Conservation (phyloP, 192 early-diverging fungal species). For the Backusella tuberculispora region DNA sequence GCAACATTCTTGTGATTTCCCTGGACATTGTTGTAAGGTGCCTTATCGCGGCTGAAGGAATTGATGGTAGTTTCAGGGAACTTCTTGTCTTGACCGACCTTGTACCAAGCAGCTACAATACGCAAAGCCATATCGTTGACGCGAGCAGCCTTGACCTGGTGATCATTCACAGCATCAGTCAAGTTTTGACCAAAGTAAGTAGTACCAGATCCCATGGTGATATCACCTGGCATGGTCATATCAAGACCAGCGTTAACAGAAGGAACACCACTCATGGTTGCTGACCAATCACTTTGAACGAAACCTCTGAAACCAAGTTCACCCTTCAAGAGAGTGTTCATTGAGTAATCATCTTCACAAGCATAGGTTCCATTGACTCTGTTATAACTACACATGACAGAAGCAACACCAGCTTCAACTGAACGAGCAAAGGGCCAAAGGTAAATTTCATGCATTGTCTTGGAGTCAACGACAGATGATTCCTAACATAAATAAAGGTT, state of each 20-base stretch:
- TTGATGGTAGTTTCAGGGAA: slow-evolving; percentile 3
- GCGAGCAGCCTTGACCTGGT: not conserved
- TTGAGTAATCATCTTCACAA: slow-evolving; percentile 50
- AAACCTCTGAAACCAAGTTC: slow-evolving; percentile 51
- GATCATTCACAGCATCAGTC: slow-evolving; percentile 7
- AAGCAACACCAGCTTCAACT: slow-evolving; percentile 55
- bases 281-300: slow-evolving; percentile 46
- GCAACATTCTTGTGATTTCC: slow-evolving; percentile 16
- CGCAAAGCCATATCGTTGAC: slow-evolving; percentile 30
- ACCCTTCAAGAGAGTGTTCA: slow-evolving; percentile 50
- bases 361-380: slow-evolving; percentile 55
- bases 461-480: slow-evolving; percentile 54
- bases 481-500: not conserved
- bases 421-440: slow-evolving; percentile 57
- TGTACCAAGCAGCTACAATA: slow-evolving; percentile 22
- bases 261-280: slow-evolving; percentile 31
- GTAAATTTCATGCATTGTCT: slow-evolving; percentile 65
- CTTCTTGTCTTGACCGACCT: slow-evolving; percentile 13
- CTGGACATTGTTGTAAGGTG: slow-evolving; percentile 24
- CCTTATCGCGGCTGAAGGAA: not conserved
- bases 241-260: slow-evolving; percentile 49
- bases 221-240: slow-evolving; percentile 56
- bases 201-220: not conserved
- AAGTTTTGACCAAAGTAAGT: slow-evolving; percentile 29
- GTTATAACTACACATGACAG: slow-evolving; percentile 71